These are phyloP conservation scores for Bassia scoparia DNA, from an alignment of 148 eudicot species.

Conservation along the genomic window DNA sequence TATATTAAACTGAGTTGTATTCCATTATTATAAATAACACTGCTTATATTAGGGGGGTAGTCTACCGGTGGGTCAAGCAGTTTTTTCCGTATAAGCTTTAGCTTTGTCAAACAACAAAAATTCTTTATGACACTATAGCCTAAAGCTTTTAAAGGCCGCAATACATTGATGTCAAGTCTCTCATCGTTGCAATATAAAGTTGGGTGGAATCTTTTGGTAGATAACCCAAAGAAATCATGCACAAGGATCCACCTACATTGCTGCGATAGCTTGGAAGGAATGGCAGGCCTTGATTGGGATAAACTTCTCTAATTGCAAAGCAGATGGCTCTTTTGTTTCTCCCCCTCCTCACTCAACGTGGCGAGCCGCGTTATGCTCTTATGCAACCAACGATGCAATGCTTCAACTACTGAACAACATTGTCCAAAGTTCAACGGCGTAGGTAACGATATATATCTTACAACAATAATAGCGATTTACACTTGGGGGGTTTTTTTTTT, in stretches of 20 bases:
- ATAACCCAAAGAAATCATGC: conserved; percentile 78
- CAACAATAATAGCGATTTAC: too few species aligned
- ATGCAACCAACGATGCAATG: conserved; percentile 73
- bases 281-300: conserved; percentile 67
- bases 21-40: too few species aligned
- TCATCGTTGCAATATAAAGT: conserved; percentile 23
- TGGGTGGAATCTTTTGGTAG: conserved; percentile 37
- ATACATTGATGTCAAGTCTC: conserved; percentile 24
- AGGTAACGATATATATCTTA: conserved; percentile 45
- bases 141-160: conserved; percentile 6
- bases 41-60: neutral
- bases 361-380: conserved; percentile 77
- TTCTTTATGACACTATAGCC: conserved; percentile 8
- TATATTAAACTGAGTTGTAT: too few species aligned
- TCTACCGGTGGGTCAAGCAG: neutral
- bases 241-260: conserved; percentile 70
- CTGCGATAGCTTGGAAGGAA: conserved; percentile 87
- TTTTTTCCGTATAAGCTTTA: neutral
- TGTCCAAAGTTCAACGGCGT: conserved; percentile 72
- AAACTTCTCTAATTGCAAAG: conserved; percentile 64
- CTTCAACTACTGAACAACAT: conserved; percentile 46
- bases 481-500: neutral
- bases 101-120: conserved; percentile 13
- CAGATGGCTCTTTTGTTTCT: conserved; percentile 89
- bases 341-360: conserved; percentile 90